Conservation (phyloP, 805 yeast species). For the Cyberlindnera japonica region DNA sequence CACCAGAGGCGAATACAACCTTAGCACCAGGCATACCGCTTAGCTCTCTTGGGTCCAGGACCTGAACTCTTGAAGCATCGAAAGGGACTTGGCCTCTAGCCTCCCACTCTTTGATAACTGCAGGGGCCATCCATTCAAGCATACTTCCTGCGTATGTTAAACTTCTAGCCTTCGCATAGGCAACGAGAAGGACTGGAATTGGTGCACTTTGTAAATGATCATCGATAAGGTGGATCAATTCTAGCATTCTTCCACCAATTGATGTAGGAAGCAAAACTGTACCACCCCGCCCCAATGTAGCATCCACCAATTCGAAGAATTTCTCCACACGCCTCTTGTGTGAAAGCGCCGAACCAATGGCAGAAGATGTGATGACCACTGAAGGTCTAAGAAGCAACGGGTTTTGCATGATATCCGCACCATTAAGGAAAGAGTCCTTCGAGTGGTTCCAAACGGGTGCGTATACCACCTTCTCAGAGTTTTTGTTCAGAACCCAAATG, state of each 20-base stretch:
- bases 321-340: conserved; percentile 61
- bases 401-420: conserved; percentile 58
- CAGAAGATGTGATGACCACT: conserved; percentile 71
- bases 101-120: conserved; percentile 86
- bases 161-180: conserved; percentile 75
- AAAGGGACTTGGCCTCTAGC: conserved; percentile 70
- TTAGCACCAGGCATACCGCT: conserved; percentile 60
- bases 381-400: conserved; percentile 76
- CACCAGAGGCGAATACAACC: conserved; percentile 74
- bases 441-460: conserved; percentile 97
- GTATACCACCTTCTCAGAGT: conserved; percentile 76
- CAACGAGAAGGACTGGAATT: conserved; percentile 71
- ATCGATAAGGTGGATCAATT: conserved; percentile 70
- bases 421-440: conserved; percentile 75
- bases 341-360: conserved; percentile 59
- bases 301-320: conserved; percentile 58
- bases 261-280: conserved; percentile 82
- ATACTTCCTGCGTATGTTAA: conserved; percentile 81
- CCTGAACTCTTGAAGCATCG: conserved; percentile 61
- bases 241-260: conserved; percentile 76
- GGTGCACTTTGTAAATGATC: conserved; percentile 46
- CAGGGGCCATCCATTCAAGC: conserved; percentile 93
- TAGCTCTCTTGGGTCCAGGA: conserved; percentile 55
- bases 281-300: conserved; percentile 70
- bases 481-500: conserved; percentile 73